phyloP scores from a whole-genome alignment of 306 rosid genomes.

The Quercus agrifolia region DNA sequence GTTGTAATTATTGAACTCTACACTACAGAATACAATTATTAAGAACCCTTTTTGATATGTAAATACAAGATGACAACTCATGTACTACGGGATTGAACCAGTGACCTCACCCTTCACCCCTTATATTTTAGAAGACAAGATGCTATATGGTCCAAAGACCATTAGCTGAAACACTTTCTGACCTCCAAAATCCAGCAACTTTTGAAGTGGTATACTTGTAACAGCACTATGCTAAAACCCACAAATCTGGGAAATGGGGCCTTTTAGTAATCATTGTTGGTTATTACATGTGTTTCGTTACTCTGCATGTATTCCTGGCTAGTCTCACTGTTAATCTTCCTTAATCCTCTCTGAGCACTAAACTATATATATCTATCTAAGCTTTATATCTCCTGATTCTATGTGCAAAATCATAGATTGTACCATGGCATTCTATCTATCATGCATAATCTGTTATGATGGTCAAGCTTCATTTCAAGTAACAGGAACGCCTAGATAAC shows the following conservation, averaged over 20 bases:
- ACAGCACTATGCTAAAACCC: background rate
- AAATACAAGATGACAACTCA: background rate
- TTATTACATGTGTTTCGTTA: background rate
- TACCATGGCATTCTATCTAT: background rate
- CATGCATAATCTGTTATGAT: background rate
- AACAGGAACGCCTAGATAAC: slow-evolving; percentile 84
- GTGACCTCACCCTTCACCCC: background rate
- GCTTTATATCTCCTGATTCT: background rate
- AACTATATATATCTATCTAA: background rate
- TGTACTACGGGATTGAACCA: background rate
- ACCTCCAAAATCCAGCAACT: background rate
- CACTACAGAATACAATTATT: background rate
- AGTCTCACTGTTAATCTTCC: background rate
- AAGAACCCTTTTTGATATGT: background rate
- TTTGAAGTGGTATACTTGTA: background rate
- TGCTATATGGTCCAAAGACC: background rate
- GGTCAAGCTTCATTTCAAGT: slow-evolving; percentile 20
- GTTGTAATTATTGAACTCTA: background rate
- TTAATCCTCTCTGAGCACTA: background rate
- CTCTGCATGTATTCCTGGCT: background rate
- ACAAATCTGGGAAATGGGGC: background rate
- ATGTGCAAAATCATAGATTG: background rate
- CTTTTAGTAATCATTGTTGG: background rate
- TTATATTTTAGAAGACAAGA: background rate
- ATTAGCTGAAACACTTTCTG: background rate